These are phyloP conservation scores for Dothideomycetidae sp. DNA, from an alignment of 2,329 filamentous ascomycete species.

Conservation along the genomic window DNA sequence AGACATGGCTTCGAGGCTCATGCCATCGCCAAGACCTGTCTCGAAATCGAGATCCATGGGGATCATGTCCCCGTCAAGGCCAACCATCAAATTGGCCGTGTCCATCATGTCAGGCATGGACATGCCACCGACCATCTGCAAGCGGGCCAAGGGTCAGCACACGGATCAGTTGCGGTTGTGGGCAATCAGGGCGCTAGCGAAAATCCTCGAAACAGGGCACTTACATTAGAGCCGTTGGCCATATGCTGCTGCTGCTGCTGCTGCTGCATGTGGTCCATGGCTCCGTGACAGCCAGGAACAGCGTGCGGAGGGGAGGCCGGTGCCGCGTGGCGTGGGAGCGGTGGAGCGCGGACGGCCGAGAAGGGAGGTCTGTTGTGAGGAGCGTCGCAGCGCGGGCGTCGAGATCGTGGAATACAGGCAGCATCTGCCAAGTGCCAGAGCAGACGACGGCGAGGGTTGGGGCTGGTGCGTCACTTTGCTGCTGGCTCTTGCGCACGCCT, in stretches of 20 bases:
- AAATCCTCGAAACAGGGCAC: neutral
- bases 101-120: constrained; percentile 20
- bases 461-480: too few relatives aligned
- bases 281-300: too few relatives aligned
- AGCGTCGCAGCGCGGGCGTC: neutral
- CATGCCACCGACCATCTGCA: constrained; percentile 17
- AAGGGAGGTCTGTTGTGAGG: neutral
- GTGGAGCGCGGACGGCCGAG: too few relatives aligned
- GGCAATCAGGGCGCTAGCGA: too few relatives aligned
- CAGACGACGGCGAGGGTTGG: too few relatives aligned
- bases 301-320: neutral
- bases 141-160: neutral
- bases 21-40: constrained; percentile 20
- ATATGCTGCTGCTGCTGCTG: neutral
- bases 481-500: too few relatives aligned
- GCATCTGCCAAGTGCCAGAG: neutral
- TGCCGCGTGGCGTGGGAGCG: too few relatives aligned
- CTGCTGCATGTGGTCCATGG: neutral
- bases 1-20: constrained; percentile 14
- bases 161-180: too few relatives aligned
- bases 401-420: neutral
- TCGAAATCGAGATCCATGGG: constrained; percentile 34
- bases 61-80: constrained; percentile 32
- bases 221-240: neutral
- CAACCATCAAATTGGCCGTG: constrained; percentile 25